phyloP scores from a whole-genome alignment of 2,329 filamentous ascomycete species.

The Ophiocordyceps australis region DNA sequence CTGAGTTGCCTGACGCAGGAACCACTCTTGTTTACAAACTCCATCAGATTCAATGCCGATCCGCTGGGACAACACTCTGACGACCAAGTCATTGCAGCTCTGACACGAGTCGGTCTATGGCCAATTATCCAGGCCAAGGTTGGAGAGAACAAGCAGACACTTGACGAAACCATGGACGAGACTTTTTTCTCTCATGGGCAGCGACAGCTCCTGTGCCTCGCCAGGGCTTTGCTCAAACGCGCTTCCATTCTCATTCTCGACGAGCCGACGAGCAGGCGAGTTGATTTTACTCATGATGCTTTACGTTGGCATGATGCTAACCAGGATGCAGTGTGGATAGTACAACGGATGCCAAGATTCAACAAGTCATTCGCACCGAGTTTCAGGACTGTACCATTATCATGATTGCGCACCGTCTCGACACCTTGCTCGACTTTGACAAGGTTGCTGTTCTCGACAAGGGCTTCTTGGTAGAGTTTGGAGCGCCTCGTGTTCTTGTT shows the following conservation, averaged over 20 bases:
- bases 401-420: conserved; percentile 1
- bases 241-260: background rate
- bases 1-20: conserved; percentile 31
- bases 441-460: background rate
- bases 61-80: conserved; percentile 14
- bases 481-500: too few species aligned
- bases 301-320: too few species aligned
- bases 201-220: background rate
- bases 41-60: conserved; percentile 27
- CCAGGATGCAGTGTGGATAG: conserved; percentile 2
- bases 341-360: conserved; percentile 1
- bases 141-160: conserved; percentile 4
- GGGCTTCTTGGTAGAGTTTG: too few species aligned
- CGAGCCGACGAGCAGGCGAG: conserved; percentile 1
- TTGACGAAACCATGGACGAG: background rate
- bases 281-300: background rate
- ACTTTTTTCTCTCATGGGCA: background rate
- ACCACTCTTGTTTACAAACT: conserved; percentile 20
- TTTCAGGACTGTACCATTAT: conserved; percentile 2
- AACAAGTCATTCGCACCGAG: background rate
- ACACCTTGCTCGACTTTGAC: conserved; percentile 1
- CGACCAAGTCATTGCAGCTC: conserved; percentile 19
- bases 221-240: background rate
- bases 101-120: conserved; percentile 26
- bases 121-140: conserved; percentile 17